Evolutionary conservation across 257 asterid genomes (phyloP), one percentile per base, ranked within the genome.

Genomic region (Sherardia arvensis): DNA sequence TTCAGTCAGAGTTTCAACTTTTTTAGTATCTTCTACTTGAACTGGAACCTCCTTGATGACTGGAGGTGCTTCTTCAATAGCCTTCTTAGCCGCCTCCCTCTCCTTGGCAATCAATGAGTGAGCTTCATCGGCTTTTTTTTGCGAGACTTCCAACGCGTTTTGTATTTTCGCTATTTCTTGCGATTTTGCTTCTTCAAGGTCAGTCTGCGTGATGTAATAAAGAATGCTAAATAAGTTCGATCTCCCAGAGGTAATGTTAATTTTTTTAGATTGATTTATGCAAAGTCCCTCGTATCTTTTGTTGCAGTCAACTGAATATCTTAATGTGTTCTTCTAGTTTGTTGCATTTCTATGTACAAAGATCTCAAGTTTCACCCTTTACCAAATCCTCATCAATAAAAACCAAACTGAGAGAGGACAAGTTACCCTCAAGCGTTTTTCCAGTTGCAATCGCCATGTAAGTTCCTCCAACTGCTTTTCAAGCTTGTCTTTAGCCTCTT

Each of bases 401-500:
- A 7, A 55, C 26, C 18, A 56, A 27, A 56, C 33, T 58, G 53
- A 30, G 29, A 62, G 26, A 60, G 29, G 67, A 78, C 8, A 43
- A 69, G 59, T 79, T 74, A 92, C 97, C 85, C 96, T 85, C 69
- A 89, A 65, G 66, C 99, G 97, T 69, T 89, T 92, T 81, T 89
- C 99, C 64, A 92, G 93, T 71, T 92, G 97, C 79, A 92, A 77
- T 62, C 97, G 94, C 97, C 95, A 89, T 7, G 95, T 89, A 62
- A 89, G 93, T 61, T 92, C 99, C 85, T 92, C 99, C 62, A 89
- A 76, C 73, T 89, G 95, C 74, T 89, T 92, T 66, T 92, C 97
- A 68, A 92, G 95, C 87, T 92, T 92, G 77, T 92, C 96, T 82
- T 92, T 92, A 62, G 99, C 99, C 84, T 92, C 97, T 85, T 85